A percentile compares a stretch with the other conserved stretches of the same genome.
phyloP scores from a whole-genome alignment of 495 filamentous ascomycete genomes.

The Penicillium cosmopolitanum region DNA sequence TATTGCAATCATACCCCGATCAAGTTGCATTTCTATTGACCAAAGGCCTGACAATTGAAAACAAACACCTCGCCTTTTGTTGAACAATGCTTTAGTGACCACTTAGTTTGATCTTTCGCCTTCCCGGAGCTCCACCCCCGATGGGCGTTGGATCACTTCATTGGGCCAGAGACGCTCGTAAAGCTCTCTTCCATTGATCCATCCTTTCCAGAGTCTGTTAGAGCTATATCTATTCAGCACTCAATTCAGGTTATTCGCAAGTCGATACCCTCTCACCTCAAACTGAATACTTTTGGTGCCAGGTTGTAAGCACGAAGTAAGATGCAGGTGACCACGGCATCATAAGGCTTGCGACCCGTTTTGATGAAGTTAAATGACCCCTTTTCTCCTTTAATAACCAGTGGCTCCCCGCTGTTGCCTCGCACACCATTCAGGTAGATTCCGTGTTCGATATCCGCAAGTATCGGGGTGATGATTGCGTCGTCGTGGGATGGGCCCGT shows the following conservation, averaged over 20 bases:
- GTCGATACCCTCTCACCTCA: not conserved
- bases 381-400: constrained; percentile 4
- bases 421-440: constrained; percentile 17
- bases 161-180: constrained; percentile 10
- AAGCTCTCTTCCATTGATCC: constrained; percentile 1
- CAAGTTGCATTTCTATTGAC: too few species aligned
- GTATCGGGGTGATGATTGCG: constrained; percentile 4
- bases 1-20: too few species aligned
- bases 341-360: constrained; percentile 19
- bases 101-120: too few species aligned
- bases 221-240: not conserved
- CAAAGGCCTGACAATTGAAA: too few species aligned
- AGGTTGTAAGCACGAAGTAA: constrained; percentile 20
- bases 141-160: not conserved
- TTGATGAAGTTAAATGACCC: constrained; percentile 7
- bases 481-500: constrained; percentile 1
- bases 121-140: not conserved
- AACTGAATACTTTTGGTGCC: constrained; percentile 10
- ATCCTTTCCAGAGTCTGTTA: constrained; percentile 10
- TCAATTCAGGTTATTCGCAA: not conserved
- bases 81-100: too few species aligned
- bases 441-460: constrained; percentile 10
- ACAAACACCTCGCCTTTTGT: too few species aligned
- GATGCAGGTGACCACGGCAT: constrained; percentile 21
- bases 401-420: constrained; percentile 3